Evolutionary conservation across 2,329 filamentous ascomycete species (phyloP).

Genomic region (Alternaria angustiovoidea): DNA sequence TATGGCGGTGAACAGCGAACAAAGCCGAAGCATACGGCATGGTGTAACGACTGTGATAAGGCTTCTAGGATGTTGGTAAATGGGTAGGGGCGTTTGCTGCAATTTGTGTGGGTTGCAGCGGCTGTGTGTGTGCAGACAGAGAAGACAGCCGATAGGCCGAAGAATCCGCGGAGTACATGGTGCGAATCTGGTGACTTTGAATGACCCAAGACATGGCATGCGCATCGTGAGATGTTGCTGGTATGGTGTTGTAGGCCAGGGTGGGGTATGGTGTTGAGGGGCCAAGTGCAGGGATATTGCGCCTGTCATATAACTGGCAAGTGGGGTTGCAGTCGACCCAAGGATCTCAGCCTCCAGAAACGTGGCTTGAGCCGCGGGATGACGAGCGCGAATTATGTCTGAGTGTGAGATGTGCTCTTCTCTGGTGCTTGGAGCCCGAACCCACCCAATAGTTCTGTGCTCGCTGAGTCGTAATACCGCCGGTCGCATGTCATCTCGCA

Average conservation of each 20-base stretch:
- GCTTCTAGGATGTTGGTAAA: background rate
- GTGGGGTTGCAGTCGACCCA: conserved; percentile 31
- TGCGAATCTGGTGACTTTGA: background rate
- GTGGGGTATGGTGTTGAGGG: conserved; percentile 39
- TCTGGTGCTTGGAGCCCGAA: background rate
- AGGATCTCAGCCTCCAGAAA: conserved; percentile 14
- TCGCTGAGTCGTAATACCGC: background rate
- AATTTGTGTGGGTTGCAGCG: background rate
- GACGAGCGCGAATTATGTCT: background rate
- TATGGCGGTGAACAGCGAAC: conserved; percentile 34
- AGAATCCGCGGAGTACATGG: background rate
- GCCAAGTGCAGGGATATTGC: conserved; percentile 33
- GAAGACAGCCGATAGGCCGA: background rate
- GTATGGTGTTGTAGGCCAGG: conserved; percentile 31
- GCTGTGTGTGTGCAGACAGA: conserved; percentile 1
- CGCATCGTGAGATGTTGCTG: conserved; percentile 25
- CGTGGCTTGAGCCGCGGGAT: conserved; percentile 21
- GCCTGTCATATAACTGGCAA: conserved; percentile 36
- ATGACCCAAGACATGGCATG: conserved; percentile 3
- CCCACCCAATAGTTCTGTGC: conserved; percentile 4
- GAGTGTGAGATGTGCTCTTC: background rate
- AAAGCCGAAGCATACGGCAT: conserved; percentile 32
- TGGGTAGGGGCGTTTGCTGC: background rate
- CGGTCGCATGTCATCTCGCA: conserved; percentile 31
- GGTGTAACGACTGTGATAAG: conserved; percentile 16